Evolutionary conservation across 2,329 filamentous ascomycete genomes (phyloP).

Genomic region (Epichloe baconii): DNA sequence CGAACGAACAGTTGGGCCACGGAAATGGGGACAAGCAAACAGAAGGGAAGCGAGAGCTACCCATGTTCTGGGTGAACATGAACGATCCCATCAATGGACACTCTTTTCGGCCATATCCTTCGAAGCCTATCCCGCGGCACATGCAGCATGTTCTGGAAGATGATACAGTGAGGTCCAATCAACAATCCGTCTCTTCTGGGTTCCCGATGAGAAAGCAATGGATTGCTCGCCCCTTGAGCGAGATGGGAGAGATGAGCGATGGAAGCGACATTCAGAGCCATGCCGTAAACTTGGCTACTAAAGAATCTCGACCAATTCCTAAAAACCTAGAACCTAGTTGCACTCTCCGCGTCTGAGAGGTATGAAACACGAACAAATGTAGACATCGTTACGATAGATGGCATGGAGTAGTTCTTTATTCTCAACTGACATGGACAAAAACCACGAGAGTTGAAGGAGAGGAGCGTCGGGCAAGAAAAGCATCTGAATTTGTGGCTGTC

Average conservation of each 20-base stretch:
- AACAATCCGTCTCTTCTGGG: not conserved
- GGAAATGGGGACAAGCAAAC: slow-evolving; percentile 9
- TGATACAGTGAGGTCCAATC: too few relatives aligned
- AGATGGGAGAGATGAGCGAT: not conserved
- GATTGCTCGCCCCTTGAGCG: not conserved
- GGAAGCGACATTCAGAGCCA: slow-evolving; percentile 3
- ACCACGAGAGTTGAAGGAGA: too few relatives aligned
- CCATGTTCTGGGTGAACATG: slow-evolving; percentile 36
- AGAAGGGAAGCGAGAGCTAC: slow-evolving; percentile 9
- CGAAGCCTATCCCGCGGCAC: slow-evolving; percentile 38
- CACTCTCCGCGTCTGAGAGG: not conserved
- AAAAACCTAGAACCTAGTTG: not conserved
- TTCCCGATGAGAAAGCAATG: not conserved
- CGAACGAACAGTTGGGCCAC: not conserved
- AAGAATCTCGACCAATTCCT: not conserved
- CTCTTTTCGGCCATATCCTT: slow-evolving; percentile 33
- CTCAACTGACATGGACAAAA: not conserved
- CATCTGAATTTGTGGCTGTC: too few relatives aligned
- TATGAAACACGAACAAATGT: not conserved
- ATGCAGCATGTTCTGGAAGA: slow-evolving; percentile 21
- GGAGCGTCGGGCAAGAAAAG: too few relatives aligned
- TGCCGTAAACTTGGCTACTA: not conserved
- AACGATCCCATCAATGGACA: slow-evolving; percentile 33
- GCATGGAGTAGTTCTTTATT: not conserved
- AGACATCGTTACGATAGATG: not conserved